Percentiles rank a stretch among this genome's conserved stretches.
These are phyloP conservation scores for Xylariaceae sp. DNA, from an alignment of 2,329 filamentous ascomycete species.

Conservation along the genomic window DNA sequence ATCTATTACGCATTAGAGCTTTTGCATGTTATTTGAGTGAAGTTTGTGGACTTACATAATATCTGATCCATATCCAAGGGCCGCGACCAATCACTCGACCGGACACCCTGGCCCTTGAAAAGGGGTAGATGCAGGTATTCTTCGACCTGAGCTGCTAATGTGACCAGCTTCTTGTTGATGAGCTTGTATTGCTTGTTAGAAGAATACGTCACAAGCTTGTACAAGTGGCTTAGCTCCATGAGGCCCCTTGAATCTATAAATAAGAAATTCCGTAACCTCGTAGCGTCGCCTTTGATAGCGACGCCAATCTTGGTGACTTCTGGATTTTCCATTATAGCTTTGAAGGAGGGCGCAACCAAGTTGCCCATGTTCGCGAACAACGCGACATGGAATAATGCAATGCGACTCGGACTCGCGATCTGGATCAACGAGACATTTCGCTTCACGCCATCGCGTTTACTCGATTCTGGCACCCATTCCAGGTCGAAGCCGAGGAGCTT, in stretches of 20 bases:
- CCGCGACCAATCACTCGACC: slow-evolving; percentile 70
- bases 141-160: slow-evolving; percentile 65
- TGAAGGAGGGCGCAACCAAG: slow-evolving; percentile 68
- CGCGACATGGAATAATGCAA: slow-evolving; percentile 79
- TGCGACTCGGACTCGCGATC: slow-evolving; percentile 69
- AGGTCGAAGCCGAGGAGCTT: slow-evolving; percentile 81
- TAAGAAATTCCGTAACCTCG: slow-evolving; percentile 64
- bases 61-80: slow-evolving; percentile 62
- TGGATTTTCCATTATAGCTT: slow-evolving; percentile 66
- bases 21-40: slow-evolving; percentile 8
- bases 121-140: slow-evolving; percentile 70
- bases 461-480: slow-evolving; percentile 67
- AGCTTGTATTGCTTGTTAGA: slow-evolving; percentile 44
- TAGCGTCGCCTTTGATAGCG: slow-evolving; percentile 65
- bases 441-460: slow-evolving; percentile 47
- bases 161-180: slow-evolving; percentile 64
- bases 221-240: slow-evolving; percentile 79
- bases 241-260: slow-evolving; percentile 61
- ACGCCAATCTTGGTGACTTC: slow-evolving; percentile 74
- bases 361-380: slow-evolving; percentile 51
- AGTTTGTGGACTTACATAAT: slow-evolving; percentile 52
- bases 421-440: slow-evolving; percentile 79
- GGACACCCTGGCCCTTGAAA: slow-evolving; percentile 66
- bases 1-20: slow-evolving; percentile 45
- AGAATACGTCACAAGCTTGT: slow-evolving; percentile 70